phyloP scores from a whole-genome alignment of 2,329 filamentous ascomycete species.

The Tolypocladium endophyticum region DNA sequence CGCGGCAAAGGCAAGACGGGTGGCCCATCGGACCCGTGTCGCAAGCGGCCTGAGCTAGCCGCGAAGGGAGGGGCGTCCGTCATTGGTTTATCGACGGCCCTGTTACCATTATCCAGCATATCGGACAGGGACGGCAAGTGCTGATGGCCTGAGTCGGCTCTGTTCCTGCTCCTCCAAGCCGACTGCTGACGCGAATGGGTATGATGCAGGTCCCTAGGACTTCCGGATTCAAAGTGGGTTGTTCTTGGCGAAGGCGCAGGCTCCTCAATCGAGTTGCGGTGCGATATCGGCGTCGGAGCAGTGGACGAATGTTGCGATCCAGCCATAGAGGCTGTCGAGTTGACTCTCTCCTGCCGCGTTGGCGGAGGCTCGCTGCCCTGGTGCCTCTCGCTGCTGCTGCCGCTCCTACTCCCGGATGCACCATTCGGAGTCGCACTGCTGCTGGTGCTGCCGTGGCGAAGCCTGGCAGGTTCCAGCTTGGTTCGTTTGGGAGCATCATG shows the following conservation, averaged over 20 bases:
- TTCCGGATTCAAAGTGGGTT: conserved; percentile 23
- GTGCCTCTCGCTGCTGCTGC: conserved; percentile 37
- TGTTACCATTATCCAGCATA: conserved; percentile 29
- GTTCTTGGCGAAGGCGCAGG: conserved; percentile 30
- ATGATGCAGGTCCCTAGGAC: conserved; percentile 14
- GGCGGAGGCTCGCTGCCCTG: conserved; percentile 38
- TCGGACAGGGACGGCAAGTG: conserved; percentile 37
- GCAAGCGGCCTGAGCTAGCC: background rate
- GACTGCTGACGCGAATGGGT: conserved; percentile 15
- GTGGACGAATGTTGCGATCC: conserved; percentile 34
- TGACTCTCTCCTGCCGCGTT: conserved; percentile 33
- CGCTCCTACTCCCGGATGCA: conserved; percentile 29
- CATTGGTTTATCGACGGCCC: conserved; percentile 7
- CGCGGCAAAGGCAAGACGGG: conserved; percentile 16
- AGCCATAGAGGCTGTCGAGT: conserved; percentile 34
- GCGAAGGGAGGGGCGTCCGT: conserved; percentile 2
- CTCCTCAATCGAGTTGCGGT: conserved; percentile 31
- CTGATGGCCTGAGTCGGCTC: conserved; percentile 15
- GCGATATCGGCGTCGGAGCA: conserved; percentile 21
- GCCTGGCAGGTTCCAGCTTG: conserved; percentile 30
- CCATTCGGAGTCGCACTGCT: conserved; percentile 28
- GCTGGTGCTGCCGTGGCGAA: conserved; percentile 27
- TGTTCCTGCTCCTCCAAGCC: conserved; percentile 7
- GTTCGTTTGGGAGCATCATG: conserved; percentile 35
- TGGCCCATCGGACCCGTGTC: conserved; percentile 14